Evolutionary conservation across 1,284 basidiomycete genomes (phyloP).

Genomic region (Rhizopogon parksii): DNA sequence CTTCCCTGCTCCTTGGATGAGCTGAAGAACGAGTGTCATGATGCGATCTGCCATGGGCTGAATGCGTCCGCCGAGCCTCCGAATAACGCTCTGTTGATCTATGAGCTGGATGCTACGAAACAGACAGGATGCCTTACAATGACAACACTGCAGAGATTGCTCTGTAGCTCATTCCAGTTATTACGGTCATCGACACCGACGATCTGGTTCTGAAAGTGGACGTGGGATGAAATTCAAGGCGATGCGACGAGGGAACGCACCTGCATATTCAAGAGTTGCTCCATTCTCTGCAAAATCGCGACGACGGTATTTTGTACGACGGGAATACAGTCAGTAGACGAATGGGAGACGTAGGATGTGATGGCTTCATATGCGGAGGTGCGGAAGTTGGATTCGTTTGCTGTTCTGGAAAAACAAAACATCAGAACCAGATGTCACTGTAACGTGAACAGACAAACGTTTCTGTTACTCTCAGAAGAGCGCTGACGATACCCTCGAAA

Average conservation of each 20-base stretch:
- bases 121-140: constrained; percentile 48
- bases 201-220: constrained; percentile 70
- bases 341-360: constrained; percentile 77
- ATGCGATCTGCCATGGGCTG: constrained; percentile 88
- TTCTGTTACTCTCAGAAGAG: constrained; percentile 80
- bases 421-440: constrained; percentile 8
- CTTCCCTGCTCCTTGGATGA: constrained; percentile 85
- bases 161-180: constrained; percentile 98
- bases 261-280: constrained; percentile 79
- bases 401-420: constrained; percentile 42
- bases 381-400: constrained; percentile 89
- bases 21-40: constrained; percentile 86
- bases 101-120: not conserved
- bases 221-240: not conserved
- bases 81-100: constrained; percentile 63
- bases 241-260: constrained; percentile 31
- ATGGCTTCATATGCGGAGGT: constrained; percentile 97
- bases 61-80: constrained; percentile 79
- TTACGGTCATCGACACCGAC: constrained; percentile 94
- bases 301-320: constrained; percentile 82
- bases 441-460: constrained; percentile 43
- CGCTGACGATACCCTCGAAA: constrained; percentile 81
- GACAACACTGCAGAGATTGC: constrained; percentile 89
- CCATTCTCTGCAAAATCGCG: constrained; percentile 83
- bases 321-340: constrained; percentile 74